Percentiles rank a stretch among this genome's conserved stretches.
Evolutionary conservation across 495 filamentous ascomycete species (phyloP).

Genomic region (Penicillium desertorum): DNA sequence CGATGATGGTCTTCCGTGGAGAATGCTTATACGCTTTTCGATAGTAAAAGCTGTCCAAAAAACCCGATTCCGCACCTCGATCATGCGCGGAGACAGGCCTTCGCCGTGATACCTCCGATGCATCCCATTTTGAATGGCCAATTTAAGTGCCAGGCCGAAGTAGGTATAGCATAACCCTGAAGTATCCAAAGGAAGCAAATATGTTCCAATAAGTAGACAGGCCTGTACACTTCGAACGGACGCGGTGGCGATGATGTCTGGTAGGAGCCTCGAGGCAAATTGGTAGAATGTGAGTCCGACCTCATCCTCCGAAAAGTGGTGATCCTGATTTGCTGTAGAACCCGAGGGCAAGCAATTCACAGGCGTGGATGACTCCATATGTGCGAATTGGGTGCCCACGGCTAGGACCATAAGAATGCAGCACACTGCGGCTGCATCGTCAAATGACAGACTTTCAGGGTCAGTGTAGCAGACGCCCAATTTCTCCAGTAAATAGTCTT

Average conservation of each 20-base stretch:
- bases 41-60: slow-evolving; percentile 55
- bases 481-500: slow-evolving; percentile 49
- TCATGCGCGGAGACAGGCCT: slow-evolving; percentile 41
- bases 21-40: slow-evolving; percentile 48
- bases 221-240: slow-evolving; percentile 54
- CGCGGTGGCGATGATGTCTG: slow-evolving; percentile 54
- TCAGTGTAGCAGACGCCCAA: slow-evolving; percentile 47
- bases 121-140: slow-evolving; percentile 57
- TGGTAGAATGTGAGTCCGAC: slow-evolving; percentile 55
- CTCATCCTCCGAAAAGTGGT: slow-evolving; percentile 51
- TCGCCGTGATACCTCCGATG: slow-evolving; percentile 50
- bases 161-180: slow-evolving; percentile 53
- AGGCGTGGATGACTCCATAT: slow-evolving; percentile 49
- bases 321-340: slow-evolving; percentile 35
- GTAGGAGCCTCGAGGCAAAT: slow-evolving; percentile 49
- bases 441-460: slow-evolving; percentile 41
- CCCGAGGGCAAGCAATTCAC: slow-evolving; percentile 39
- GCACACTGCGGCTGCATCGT: slow-evolving; percentile 48
- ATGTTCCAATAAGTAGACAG: slow-evolving; percentile 50
- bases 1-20: slow-evolving; percentile 50
- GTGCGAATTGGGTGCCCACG: slow-evolving; percentile 55
- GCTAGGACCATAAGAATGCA: slow-evolving; percentile 52
- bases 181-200: slow-evolving; percentile 51
- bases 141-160: slow-evolving; percentile 49
- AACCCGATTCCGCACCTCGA: slow-evolving; percentile 50